Evolutionary conservation across 495 filamentous ascomycete species (phyloP).

Genomic region (Friedmanniomyces endolithicus): DNA sequence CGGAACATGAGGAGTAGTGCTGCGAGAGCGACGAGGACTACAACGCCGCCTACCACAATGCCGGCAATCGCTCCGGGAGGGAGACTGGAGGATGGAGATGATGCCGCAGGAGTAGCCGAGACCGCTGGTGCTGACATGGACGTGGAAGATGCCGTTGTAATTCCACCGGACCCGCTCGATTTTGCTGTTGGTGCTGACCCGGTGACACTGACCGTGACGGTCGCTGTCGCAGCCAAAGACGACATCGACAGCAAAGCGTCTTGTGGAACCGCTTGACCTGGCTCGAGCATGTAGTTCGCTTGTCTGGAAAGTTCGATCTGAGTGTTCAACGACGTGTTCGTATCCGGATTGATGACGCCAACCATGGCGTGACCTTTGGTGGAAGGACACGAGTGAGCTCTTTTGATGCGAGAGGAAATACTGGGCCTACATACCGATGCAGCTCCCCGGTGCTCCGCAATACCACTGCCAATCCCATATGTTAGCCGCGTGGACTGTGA

Average conservation of each 20-base stretch:
- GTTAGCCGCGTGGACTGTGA: background rate
- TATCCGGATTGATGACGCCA: conserved; percentile 37
- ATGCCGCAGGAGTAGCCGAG: background rate
- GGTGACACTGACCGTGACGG: conserved; percentile 10
- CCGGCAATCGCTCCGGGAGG: conserved; percentile 36
- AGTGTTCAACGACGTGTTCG: conserved; percentile 20
- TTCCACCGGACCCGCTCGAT: background rate
- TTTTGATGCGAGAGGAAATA: no score
- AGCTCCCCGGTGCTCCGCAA: conserved; percentile 39
- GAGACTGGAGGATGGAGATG: conserved; percentile 12
- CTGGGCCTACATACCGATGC: no score
- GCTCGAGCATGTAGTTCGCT: conserved; percentile 29
- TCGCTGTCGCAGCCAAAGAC: conserved; percentile 14
- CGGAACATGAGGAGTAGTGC: conserved; percentile 34
- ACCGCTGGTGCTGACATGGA: background rate
- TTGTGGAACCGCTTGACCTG: conserved; percentile 30
- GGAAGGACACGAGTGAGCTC: background rate
- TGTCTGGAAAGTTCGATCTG: conserved; percentile 25
- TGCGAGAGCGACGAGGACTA: conserved; percentile 29
- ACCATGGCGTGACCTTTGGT: conserved; percentile 27
- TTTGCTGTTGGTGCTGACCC: background rate
- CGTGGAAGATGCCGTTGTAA: background rate
- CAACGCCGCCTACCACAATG: conserved; percentile 32
- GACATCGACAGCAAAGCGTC: conserved; percentile 20
- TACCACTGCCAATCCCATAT: conserved; percentile 36